phyloP scores from a whole-genome alignment of 495 filamentous ascomycete species.

The Hypomontagnella submonticulosa region DNA sequence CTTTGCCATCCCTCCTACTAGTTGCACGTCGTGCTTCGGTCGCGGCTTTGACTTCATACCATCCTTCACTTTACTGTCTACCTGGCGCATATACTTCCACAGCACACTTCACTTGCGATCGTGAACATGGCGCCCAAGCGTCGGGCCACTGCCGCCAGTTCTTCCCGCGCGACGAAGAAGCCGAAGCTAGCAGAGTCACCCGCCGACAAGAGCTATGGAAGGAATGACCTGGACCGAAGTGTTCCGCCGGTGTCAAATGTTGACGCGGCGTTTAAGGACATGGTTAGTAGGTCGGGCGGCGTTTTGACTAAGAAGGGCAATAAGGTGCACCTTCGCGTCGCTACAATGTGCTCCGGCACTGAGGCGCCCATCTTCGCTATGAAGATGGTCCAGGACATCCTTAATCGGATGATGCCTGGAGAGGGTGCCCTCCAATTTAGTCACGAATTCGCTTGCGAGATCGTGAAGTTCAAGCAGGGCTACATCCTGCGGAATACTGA shows the following conservation, averaged over 20 bases:
- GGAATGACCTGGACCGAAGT: conserved; percentile 17
- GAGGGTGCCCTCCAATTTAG: conserved; percentile 57
- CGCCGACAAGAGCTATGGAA: not conserved
- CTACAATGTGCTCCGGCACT: conserved; percentile 85
- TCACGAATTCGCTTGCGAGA: conserved; percentile 83
- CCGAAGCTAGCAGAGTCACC: not conserved
- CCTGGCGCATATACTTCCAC: not conserved
- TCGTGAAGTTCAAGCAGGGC: conserved; percentile 79
- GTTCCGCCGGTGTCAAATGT: conserved; percentile 43
- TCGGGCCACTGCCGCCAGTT: not conserved
- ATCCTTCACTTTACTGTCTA: conserved; percentile 1
- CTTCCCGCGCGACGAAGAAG: not conserved
- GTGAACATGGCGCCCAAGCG: conserved; percentile 10
- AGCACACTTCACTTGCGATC: not conserved
- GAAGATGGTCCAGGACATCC: conserved; percentile 58
- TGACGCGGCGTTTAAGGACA: conserved; percentile 48
- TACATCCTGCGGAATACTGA: conserved; percentile 81
- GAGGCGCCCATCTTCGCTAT: conserved; percentile 80
- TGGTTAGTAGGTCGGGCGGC: conserved; percentile 26
- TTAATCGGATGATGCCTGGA: conserved; percentile 33
- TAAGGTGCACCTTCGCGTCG: conserved; percentile 64
- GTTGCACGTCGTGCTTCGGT: not conserved
- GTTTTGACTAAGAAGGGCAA: conserved; percentile 1
- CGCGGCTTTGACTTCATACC: not conserved
- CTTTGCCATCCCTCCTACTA: not conserved